Base-by-base conservation (phyloP, 352 stramenopile genomes). In the Phytophthora litchii region DNA sequence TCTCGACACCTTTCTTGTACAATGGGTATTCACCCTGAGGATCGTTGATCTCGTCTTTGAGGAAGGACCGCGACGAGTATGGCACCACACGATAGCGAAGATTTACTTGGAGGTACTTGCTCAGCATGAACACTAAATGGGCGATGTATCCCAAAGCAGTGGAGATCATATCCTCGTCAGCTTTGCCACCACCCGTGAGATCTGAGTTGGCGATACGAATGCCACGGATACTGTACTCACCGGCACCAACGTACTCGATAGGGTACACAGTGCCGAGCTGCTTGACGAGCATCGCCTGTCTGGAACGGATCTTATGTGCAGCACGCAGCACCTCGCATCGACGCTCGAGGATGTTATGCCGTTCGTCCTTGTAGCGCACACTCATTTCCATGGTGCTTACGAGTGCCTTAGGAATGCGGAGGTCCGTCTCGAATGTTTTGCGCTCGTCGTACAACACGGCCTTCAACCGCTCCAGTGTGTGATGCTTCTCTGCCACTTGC, bases 41-140 rank as follows among this genome's bases (percentile, higher is more conserved):
- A 31, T 94, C 86, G 47, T 95, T 94, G 44, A 94, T 91, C 57
- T 95, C 84, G 64, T 95, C 86, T 37, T 89, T 89, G 31, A 95
- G 69, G 46, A 83, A 92, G 4, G 84, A 94, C 4, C 83, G 79
- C 35, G 83, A 93, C 31, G 83, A 91, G 54, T 89, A 91, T 19
- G 84, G 83, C 40, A 91, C 70, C 40, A 95, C 83, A 11, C 75
- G 76, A 70, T 95, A 95, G 4, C 86, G 80, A 23, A 95, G 66
- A 31, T 92, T 95, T 42, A 95, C 83, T 38, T 92, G 77, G 27
- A 95, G 60, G 50, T 95, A 95, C 63, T 95, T 95, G 76, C 82
- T 91, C 20, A 95, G 76, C 81, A 95, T 92, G 57, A 95, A 95
- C 17, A 91, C 81, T 45, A 95, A 64, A 43, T 95, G 86, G n/a